Base-by-base conservation (phyloP, 805 yeast species). In the Cyberlindnera meyerae region DNA sequence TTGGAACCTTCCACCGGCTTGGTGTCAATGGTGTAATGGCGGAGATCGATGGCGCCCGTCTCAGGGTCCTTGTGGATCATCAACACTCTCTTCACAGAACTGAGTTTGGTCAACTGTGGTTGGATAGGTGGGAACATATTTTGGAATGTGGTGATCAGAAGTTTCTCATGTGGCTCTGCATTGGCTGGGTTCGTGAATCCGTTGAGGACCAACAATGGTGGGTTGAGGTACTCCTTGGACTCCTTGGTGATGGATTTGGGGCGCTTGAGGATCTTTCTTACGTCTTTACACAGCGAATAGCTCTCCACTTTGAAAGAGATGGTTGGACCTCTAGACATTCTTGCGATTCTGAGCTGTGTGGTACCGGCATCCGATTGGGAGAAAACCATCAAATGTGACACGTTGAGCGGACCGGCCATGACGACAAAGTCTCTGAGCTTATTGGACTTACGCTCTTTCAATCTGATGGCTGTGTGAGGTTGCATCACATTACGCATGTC, bases 391-490 rank as follows among this genome's bases (percentile, higher is more conserved):
- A 93, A 62, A 62, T 90, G 96, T 6, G 90, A 73, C 16, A 93
- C 96, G 18, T 95, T 95, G 29, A 93, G 68, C 11, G 97, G 97
- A 6, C 97, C 97, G 26, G 96, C 85, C 96, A 93, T 89, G n/a
- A 87, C 95, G n/a, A 89, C 75, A 51, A 83, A 93, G 63, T 90
- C 98, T 59, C 83, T 86, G 48, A 93, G 68, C 55, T 79, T 84
- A 61, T 93, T 93, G 27, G 85, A 69, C 57, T 85, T 86, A 34
- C 97, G 71, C 62, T 93, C 98, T 46, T 80, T 73, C 41, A 93
- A 70, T 48, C 78, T 83, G 52, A 87, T 78, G 11, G 97, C 97
- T 3, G 98, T 93, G 54, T 90, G 95, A 11, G 98, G 98, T 57
- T 87, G 93, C 96, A 93, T 88, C 46, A 88, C 76, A 43, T 75